Conservation (phyloP, 176 grass and related monocot species). For the Alloteropsis semialata region DNA sequence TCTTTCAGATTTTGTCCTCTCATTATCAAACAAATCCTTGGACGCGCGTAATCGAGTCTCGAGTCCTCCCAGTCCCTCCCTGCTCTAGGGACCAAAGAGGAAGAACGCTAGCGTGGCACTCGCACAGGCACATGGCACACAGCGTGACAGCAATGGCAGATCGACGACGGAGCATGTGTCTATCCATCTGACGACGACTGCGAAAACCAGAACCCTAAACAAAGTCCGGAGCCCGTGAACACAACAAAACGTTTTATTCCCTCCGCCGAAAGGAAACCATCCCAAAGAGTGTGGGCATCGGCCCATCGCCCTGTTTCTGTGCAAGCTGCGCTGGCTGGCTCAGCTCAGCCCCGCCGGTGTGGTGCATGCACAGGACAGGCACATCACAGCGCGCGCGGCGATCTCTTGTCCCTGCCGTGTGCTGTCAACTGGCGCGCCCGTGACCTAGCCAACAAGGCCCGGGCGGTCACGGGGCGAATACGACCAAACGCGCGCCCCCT, state of each 20-base stretch:
- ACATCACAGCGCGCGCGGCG: not conserved
- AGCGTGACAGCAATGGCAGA: not conserved
- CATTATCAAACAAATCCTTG: not conserved
- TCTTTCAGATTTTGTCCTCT: not conserved
- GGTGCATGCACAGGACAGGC: constrained; percentile 27
- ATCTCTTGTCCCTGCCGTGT: not conserved
- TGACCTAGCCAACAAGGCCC: constrained; percentile 28
- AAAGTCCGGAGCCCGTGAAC: not conserved
- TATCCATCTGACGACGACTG: not conserved
- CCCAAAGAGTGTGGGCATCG: not conserved
- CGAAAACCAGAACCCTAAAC: not conserved
- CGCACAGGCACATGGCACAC: not conserved
- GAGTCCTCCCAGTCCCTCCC: not conserved
- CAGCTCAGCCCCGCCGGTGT: not conserved
- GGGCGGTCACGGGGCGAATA: constrained; percentile 37
- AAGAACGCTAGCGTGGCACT: not conserved
- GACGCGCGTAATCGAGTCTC: not conserved
- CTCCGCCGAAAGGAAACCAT: not conserved
- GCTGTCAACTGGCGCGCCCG: constrained; percentile 23
- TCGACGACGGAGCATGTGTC: not conserved
- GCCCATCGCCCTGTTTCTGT: not conserved
- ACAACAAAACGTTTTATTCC: constrained; percentile 8
- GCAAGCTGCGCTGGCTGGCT: not conserved
- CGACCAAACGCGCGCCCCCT: constrained; percentile 17
- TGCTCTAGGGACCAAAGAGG: not conserved